These are phyloP conservation scores for Lepidium aucheri DNA, from an alignment of 345 rosid genomes.

Conservation along the genomic window DNA sequence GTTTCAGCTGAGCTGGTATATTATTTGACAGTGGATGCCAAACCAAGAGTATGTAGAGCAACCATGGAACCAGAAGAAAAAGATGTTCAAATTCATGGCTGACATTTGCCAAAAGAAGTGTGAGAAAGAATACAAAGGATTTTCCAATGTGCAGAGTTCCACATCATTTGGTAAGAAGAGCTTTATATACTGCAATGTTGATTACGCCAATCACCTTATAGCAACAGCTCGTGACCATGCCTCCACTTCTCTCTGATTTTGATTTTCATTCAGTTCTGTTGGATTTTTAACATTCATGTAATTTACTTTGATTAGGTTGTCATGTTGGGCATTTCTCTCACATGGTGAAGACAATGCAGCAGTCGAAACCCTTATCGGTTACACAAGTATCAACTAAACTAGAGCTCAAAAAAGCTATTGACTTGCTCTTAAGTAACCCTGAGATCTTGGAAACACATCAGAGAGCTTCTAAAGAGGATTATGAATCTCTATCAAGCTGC, in stretches of 20 bases:
- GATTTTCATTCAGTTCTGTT: no score
- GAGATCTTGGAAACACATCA: constrained; percentile 44
- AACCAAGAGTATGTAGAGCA: constrained; percentile 59
- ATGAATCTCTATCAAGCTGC: constrained; percentile 48
- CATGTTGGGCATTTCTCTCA: constrained; percentile 81
- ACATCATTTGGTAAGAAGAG: constrained; percentile 42
- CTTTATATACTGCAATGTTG: constrained; percentile 45
- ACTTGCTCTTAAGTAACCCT: constrained; percentile 44
- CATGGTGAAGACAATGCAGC: constrained; percentile 76
- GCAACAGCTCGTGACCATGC: not conserved
- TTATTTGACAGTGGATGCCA: constrained; percentile 58
- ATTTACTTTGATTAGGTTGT: constrained; percentile 42
- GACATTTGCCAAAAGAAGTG: constrained; percentile 47
- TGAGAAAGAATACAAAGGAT: constrained; percentile 40
- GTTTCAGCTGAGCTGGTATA: not conserved
- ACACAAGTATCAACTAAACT: constrained; percentile 42
- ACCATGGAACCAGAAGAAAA: constrained; percentile 33
- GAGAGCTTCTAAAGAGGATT: constrained; percentile 62
- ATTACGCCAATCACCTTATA: constrained; percentile 2
- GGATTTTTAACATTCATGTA: not conserved
- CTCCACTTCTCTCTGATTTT: constrained; percentile 7
- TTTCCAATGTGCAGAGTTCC: constrained; percentile 29
- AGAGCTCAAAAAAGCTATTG: constrained; percentile 59
- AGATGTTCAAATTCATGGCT: constrained; percentile 43
- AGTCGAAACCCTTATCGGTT: constrained; percentile 50